Evolutionary conservation across 441 rosid genomes (phyloP), one percentile per base, ranked within the genome.

Genomic region (Biscutella auriculata): DNA sequence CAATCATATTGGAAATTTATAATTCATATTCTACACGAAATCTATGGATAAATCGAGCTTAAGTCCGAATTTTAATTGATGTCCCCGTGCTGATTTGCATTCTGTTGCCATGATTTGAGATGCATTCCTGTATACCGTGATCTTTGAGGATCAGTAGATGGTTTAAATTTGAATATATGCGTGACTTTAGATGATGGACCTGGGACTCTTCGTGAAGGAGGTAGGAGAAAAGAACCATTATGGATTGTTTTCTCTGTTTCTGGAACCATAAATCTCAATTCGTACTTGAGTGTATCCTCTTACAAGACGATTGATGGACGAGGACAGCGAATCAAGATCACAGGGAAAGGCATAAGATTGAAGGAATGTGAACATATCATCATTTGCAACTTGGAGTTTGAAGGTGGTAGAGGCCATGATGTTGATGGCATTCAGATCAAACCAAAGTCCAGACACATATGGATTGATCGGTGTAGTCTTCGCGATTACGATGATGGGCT

Each of bases 401-500:
- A 83, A 74, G 87, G 90, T 28, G 90, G 90, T 10, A 68, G 84
- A 63, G 84, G 90, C 4, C 87, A 73, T 27, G 90, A 83, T 60
- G 82, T 79, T 49, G 87, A 83, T 72, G 87, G 84, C 12, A 81
- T 83, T 69, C 87, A 81, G 69, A 74, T 81, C 14, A 79, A 81
- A 41, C 87, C 85, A 8, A 79, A 81, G 63, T 81, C 87, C 1
- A 73, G 65, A 63, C 79, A 81, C 52, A 81, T 83, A 9, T 83
- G 90, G 87, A 79, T 83, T 10, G 90, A 81, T 56, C 61, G 87
- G 9, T 83, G 87, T 64, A 81, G 80, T 69, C 57, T 83, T 6
- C 69, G 76, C 1, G 85, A 79, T 70, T 81, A 72, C 49, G 90
- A 81, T 42, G 87, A 81, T 59, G 87, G 85, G 0, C 74, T 79